These are phyloP conservation scores for Triticum turgidum DNA, from an alignment of 176 grass and related monocot genomes.

Conservation along the genomic window DNA sequence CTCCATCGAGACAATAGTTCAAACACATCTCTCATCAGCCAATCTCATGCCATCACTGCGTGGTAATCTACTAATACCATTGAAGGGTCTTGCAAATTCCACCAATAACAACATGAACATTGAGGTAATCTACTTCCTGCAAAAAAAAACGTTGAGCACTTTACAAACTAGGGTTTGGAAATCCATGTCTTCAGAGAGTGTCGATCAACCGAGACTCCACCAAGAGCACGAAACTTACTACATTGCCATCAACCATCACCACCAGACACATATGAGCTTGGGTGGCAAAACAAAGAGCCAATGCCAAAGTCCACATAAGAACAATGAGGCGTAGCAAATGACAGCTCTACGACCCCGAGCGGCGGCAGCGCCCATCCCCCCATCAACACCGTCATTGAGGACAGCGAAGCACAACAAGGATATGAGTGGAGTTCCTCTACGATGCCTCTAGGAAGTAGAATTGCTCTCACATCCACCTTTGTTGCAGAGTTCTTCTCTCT, in stretches of 20 bases:
- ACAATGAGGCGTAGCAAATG: neutral
- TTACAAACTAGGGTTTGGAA: no score
- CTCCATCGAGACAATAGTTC: neutral
- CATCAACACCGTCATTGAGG: no score
- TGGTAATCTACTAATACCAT: neutral
- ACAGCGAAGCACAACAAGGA: no score
- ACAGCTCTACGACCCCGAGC: neutral
- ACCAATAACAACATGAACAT: neutral
- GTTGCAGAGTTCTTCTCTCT: neutral
- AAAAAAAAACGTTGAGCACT: no score
- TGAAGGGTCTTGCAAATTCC: neutral
- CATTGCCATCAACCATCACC: neutral
- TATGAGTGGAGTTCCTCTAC: no score
- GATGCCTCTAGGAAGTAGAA: no score
- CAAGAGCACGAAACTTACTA: neutral
- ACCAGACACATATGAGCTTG: neutral
- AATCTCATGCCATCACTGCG: neutral
- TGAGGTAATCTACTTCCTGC: no score
- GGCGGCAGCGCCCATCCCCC: neutral
- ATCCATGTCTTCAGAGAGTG: no score
- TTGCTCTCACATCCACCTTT: neutral
- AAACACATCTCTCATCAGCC: neutral
- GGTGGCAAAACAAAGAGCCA: neutral
- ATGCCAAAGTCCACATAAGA: neutral
- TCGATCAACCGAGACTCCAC: neutral